A percentile compares a stretch with the other conserved stretches of the same genome.
phyloP scores from a whole-genome alignment of 495 filamentous ascomycete genomes.

The Physcia stellaris region DNA sequence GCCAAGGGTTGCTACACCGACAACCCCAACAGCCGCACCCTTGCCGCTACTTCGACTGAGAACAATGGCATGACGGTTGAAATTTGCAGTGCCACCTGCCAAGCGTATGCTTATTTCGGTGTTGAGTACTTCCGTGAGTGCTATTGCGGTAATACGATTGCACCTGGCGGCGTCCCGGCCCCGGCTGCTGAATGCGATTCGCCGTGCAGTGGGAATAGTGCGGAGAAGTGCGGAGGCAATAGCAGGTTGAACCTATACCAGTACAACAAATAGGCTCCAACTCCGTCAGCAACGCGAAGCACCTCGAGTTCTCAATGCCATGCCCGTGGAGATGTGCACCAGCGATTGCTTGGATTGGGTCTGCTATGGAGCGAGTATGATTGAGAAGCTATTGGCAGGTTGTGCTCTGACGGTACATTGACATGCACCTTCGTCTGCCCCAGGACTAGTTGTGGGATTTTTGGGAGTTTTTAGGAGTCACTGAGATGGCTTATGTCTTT shows the following conservation, averaged over 20 bases:
- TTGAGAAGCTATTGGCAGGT: no score
- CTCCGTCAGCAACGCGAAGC: no score
- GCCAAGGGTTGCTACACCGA: slow-evolving; percentile 32
- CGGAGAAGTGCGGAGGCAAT: slow-evolving; percentile 24
- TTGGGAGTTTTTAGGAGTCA: no score
- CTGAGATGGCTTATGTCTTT: no score
- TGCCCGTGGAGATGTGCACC: no score
- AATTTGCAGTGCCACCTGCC: slow-evolving; percentile 9
- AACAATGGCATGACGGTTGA: slow-evolving; percentile 29
- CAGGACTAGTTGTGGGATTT: no score
- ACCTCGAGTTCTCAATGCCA: no score
- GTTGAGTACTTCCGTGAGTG: slow-evolving; percentile 12
- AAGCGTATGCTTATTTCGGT: slow-evolving; percentile 5
- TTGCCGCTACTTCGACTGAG: slow-evolving; percentile 14
- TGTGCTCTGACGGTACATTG: no score
- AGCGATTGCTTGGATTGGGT: no score
- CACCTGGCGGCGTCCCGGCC: background rate
- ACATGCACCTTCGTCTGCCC: no score
- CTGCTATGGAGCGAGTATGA: no score
- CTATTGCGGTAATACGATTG: slow-evolving; percentile 34
- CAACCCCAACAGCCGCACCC: slow-evolving; percentile 22
- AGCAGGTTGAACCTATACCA: slow-evolving; percentile 32
- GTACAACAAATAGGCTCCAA: no score
- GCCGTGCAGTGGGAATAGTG: background rate
- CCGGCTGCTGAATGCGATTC: background rate